Evolutionary conservation across 225 moss, liverwort and hornwort species (phyloP), one percentile per base, ranked within the genome.

Genomic region (Lunularia cruciata): DNA sequence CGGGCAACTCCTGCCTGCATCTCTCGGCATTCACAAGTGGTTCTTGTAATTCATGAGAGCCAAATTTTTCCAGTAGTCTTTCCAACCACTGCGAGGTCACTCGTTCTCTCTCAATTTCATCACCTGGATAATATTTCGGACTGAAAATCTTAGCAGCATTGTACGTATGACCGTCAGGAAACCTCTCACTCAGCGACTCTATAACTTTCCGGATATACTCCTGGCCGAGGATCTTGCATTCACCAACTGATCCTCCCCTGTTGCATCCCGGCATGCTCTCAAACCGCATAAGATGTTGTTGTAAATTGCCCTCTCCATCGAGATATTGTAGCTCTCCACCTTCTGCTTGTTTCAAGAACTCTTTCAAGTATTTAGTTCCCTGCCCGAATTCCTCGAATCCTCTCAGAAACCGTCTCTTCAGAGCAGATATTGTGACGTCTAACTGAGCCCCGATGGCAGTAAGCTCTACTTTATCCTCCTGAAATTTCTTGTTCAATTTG

Each of bases 401-500:
- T 34, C 74, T 42, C 12, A 74, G 57, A 67, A 74, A 74, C 15
- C 66, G 51, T 47, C 74, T 54, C 53, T 66, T 74, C 39, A 74
- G 22, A 10, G 66, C 57, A 67, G 74, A 74, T 1, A 74, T 47
- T 1, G 74, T 74, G 22, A 74, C 74, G 10, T 74, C 74, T 37
- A 74, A 47, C 65, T 56, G 66, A 20, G 66, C 65, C 13, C 74
- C 66, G 2, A 74, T 67, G 57, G 67, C 47, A 3, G 66, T 74
- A 12, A 74, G 65, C 57, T 74, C 74, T 43, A 74, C 74, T 28
- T 67, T 74, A 30, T 74, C 74, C 58, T 74, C 74, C 54, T 74
- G 74, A 9, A 74, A 65, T 36, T 74, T 74, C 67, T 67, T 67
- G 74, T 74, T 74, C 13, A 74, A 67, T 39, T 74, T 74, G 46